Conservation (phyloP, 345 rosid genomes). For the Lepidium aucheri region DNA sequence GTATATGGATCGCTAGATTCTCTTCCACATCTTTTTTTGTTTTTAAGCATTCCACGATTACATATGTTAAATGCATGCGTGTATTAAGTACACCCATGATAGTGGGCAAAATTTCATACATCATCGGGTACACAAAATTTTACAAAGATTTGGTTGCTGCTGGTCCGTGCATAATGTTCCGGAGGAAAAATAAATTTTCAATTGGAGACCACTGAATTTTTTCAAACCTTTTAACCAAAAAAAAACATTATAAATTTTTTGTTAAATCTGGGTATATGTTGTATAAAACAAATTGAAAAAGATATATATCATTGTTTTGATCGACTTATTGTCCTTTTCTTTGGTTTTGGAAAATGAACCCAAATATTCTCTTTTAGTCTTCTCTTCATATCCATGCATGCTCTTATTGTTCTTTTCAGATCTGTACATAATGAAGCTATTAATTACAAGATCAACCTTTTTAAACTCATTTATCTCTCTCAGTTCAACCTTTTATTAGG, state of each 20-base stretch:
- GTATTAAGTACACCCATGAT: background rate
- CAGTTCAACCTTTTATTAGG: background rate
- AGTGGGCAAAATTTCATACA: background rate
- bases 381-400: background rate
- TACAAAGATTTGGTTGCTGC: background rate
- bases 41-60: background rate
- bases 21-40: slow-evolving; percentile 6
- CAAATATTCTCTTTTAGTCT: background rate
- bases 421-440: background rate
- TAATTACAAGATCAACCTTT: background rate
- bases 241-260: no score
- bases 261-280: no score
- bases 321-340: background rate
- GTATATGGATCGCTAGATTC: background rate
- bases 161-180: background rate
- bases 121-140: background rate
- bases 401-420: background rate
- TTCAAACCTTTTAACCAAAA: no score
- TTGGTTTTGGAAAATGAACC: background rate
- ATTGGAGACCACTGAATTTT: no score
- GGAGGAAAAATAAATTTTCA: no score
- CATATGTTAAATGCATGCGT: background rate
- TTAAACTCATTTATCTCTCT: background rate
- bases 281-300: no score
- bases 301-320: background rate